Evolutionary conservation across 139 green algal species (phyloP), one percentile per base, ranked within the genome.

Genomic region (Volvox reticuliferus): DNA sequence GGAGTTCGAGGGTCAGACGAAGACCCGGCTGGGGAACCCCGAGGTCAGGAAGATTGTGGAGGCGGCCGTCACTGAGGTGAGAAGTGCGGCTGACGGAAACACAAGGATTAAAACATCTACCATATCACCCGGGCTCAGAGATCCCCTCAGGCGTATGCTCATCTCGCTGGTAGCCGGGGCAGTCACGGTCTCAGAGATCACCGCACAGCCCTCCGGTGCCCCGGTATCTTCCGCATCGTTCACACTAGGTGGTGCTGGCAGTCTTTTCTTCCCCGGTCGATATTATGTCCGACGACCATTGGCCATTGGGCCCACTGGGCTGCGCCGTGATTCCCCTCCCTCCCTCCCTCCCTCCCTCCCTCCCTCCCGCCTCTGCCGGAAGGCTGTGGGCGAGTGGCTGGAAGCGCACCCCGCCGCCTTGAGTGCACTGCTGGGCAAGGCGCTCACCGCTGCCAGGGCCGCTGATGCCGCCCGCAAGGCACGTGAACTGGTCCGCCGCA

Each of bases 1-100:
- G 12, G 98, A 99, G 95, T 99, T 99, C 94, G 98, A 99, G 93
- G 98, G 98, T 9, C 98, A 99, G 95, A 99, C 98, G 63, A 99
- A 99, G 94, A 98, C 97, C 26, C 94, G 97, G 79, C 95, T 99
- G 77, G 97, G 98, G 92, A 99, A 99, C 91, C 96, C 97, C 5
- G 97, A 99, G 90, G 98, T 99, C 17, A 92, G 96, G 24, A 93
- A 87, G 69, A 94, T 98, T 19, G 96, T 99, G 61, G 97, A 99
- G 21, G 79, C 50, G n/a, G 94, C 94, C 36, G 94, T 98, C 18
- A 73, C 82, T 18, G 89, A 96, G 86, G 94, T 95, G 89, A 13
- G 80, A 33, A 13, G 63, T 33, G 68, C 17, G 67, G 13, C 28
- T 35, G 1, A 44, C 28, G 18, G 67, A 75, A 26, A 75, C 67